These are phyloP conservation scores for Pichia sp. DNA, from an alignment of 1,139 yeast genomes.

Conservation along the genomic window DNA sequence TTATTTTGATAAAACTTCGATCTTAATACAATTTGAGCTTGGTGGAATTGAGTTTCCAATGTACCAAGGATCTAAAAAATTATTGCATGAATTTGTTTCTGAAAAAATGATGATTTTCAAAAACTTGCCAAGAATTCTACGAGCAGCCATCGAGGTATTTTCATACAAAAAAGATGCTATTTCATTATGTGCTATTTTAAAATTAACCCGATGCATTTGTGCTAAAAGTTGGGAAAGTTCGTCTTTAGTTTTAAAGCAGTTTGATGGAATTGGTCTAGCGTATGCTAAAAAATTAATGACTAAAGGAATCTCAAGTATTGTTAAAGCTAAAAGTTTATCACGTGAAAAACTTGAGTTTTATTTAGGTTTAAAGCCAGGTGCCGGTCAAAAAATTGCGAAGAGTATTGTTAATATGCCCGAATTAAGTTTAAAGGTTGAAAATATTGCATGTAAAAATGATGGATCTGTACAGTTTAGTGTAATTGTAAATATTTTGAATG, in stretches of 20 bases:
- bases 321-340: slow-evolving; percentile 29
- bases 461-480: slow-evolving; percentile 4
- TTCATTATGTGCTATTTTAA: slow-evolving; percentile 35
- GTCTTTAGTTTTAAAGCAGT: slow-evolving; percentile 38
- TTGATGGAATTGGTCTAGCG: slow-evolving; percentile 39
- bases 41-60: slow-evolving; percentile 43
- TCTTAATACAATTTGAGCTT: slow-evolving; percentile 41
- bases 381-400: slow-evolving; percentile 25
- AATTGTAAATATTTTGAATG: slow-evolving; percentile 13
- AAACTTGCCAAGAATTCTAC: slow-evolving; percentile 36
- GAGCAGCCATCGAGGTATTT: slow-evolving; percentile 41
- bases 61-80: slow-evolving; percentile 35
- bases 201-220: slow-evolving; percentile 34
- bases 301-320: slow-evolving; percentile 28
- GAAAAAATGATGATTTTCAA: slow-evolving; percentile 39
- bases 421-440: slow-evolving; percentile 7
- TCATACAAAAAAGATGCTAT: slow-evolving; percentile 35
- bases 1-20: slow-evolving; percentile 33
- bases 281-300: slow-evolving; percentile 35
- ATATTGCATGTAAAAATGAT: slow-evolving; percentile 6
- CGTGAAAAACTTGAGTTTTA: slow-evolving; percentile 35
- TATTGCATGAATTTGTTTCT: slow-evolving; percentile 35
- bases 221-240: slow-evolving; percentile 47
- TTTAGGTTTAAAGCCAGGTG: slow-evolving; percentile 37
- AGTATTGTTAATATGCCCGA: slow-evolving; percentile 15